Base-by-base conservation (phyloP, 139 green algal genomes). In the Chlamydomonas sphaeroides region DNA sequence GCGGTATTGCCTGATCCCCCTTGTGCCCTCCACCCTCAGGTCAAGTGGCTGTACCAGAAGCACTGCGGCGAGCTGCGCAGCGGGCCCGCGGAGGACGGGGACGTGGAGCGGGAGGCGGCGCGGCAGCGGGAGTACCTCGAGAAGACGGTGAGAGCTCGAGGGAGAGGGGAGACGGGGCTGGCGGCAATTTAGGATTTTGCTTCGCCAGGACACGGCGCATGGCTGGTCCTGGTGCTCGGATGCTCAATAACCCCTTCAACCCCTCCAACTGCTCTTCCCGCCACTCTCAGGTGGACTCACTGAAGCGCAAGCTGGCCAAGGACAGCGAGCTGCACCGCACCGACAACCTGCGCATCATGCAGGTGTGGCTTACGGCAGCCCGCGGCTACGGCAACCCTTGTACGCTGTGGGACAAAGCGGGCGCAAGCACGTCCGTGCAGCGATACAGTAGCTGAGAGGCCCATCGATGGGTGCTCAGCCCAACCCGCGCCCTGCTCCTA, bases 271-370 rank as follows among this genome's bases (percentile, higher is more conserved):
- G 23, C 66, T n/a, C n/a, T n/a, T n/a, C 66, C 39, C 28, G 23
- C 26, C 38, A 28, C 23, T 26, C 68, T 3, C 68, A 75, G 68
- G 68, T 80, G 56, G 72, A 80, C 74, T 69, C 53, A 39, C 87
- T 98, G 6, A 95, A 96, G 88, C 83, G 80, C 33, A 95, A 98
- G 91, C 88, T 98, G 68, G 81, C 90, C 2, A 93, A 93, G 80
- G 92, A 98, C 76, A 89, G 51, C 7, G 88, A 94, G 77, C 75
- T 94, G 81, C 92, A 95, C 83, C 73, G 87, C 18, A 89, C 83
- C 36, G 91, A 95, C 75, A 94, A 93, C 78, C 88, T 93, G 76
- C 84, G 89, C 33, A 91, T 92, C 72, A 94, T 94, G 90, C 85
- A 92, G 88, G 91, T 92, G 74, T 28, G 85, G 38, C n/a, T n/a